Percentiles rank a stretch among this genome's conserved stretches.
Conservation (phyloP, 129 eudicot species). For the Pittosporum tobira region DNA sequence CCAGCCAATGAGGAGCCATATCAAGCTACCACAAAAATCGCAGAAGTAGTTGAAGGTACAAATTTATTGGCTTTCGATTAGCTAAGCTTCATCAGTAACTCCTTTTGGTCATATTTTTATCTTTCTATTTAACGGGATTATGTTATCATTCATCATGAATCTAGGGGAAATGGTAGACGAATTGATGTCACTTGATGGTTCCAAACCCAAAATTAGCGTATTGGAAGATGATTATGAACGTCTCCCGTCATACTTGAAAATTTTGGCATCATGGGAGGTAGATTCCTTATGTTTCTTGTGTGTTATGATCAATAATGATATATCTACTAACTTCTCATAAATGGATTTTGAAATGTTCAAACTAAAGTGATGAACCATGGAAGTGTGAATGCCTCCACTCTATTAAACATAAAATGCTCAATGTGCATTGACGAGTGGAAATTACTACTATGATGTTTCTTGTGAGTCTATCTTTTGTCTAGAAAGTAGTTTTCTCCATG, state of each 20-base stretch:
- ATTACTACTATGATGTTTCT: neutral
- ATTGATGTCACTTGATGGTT: conserved; percentile 26
- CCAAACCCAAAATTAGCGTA: conserved; percentile 23
- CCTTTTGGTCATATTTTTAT: neutral
- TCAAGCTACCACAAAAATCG: conserved; percentile 19
- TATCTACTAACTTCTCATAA: too few relatives aligned
- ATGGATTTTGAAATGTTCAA: neutral
- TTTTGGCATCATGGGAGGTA: conserved; percentile 84
- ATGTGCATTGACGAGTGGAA: neutral
- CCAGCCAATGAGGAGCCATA: conserved; percentile 29
- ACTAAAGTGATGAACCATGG: conserved; percentile 1
- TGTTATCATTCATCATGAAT: conserved; percentile 6
- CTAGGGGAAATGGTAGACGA: conserved; percentile 30
- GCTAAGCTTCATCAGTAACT: neutral
- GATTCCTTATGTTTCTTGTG: neutral
- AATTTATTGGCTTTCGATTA: neutral
- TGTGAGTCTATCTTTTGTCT: too few relatives aligned
- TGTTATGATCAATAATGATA: too few relatives aligned
- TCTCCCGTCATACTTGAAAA: conserved; percentile 74
- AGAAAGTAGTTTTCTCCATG: too few relatives aligned
- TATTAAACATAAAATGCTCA: neutral
- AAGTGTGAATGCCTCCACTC: neutral
- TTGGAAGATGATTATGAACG: conserved; percentile 61
- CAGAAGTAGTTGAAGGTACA: conserved; percentile 31
- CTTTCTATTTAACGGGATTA: conserved; percentile 6